Evolutionary conservation across 1,139 yeast species (phyloP).

Genomic region (Blastobotrys persicus): DNA sequence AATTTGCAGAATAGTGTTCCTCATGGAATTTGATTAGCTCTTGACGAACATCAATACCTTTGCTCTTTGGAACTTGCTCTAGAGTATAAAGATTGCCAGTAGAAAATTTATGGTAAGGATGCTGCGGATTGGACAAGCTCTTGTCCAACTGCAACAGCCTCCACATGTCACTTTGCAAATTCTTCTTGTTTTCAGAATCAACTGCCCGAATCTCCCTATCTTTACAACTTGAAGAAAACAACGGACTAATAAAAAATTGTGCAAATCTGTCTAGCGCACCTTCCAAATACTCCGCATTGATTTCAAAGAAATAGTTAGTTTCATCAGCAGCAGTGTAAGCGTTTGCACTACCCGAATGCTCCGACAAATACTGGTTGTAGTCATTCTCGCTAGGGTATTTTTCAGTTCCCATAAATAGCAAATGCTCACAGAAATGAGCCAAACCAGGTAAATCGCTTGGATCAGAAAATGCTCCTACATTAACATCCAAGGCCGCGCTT

Average conservation of each 20-base stretch:
- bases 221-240: conserved; percentile 76
- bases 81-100: conserved; percentile 70
- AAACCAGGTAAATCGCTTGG: conserved; percentile 73
- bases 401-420: conserved; percentile 93
- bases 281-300: conserved; percentile 68
- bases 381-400: conserved; percentile 92
- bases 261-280: conserved; percentile 92
- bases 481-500: conserved; percentile 90
- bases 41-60: conserved; percentile 64
- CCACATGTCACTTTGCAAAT: conserved; percentile 87
- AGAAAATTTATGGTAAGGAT: conserved; percentile 68
- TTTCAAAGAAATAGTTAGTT: conserved; percentile 88
- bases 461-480: conserved; percentile 86
- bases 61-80: conserved; percentile 50
- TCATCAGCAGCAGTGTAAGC: conserved; percentile 90
- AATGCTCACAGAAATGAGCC: conserved; percentile 96
- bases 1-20: conserved; percentile 62
- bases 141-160: conserved; percentile 82
- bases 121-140: conserved; percentile 64
- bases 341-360: conserved; percentile 65
- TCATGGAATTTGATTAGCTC: conserved; percentile 60
- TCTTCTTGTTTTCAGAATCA: conserved; percentile 93
- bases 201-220: conserved; percentile 94
- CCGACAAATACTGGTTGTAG: conserved; percentile 71
- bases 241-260: conserved; percentile 84